Percentiles rank a stretch among this genome's conserved stretches.
phyloP scores from a whole-genome alignment of 2,329 filamentous ascomycete genomes.

The Ceratocystis lukuohia region DNA sequence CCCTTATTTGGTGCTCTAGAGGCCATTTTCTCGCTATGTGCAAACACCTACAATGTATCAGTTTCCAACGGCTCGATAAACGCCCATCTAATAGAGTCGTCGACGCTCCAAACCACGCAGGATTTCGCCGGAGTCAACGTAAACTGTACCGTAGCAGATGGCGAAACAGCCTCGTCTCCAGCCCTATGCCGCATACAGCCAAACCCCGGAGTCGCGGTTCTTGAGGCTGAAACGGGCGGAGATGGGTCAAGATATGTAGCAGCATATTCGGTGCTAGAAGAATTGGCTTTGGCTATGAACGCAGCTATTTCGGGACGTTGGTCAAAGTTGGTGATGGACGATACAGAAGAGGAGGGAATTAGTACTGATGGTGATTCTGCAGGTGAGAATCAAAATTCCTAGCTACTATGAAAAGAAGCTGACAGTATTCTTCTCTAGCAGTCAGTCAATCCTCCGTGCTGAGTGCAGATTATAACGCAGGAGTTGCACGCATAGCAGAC shows the following conservation, averaged over 20 bases:
- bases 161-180: not conserved
- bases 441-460: not conserved
- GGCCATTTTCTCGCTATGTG: slow-evolving; percentile 25
- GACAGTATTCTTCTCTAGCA: not conserved
- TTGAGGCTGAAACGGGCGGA: not conserved
- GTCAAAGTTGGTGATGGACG: not conserved
- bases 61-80: slow-evolving; percentile 5
- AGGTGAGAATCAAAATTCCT: not conserved
- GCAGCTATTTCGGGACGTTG: slow-evolving; percentile 15
- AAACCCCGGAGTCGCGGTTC: not conserved
- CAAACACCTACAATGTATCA: slow-evolving; percentile 22
- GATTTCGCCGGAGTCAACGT: slow-evolving; percentile 11
- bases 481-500: not conserved
- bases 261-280: slow-evolving; percentile 13
- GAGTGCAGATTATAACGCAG: not conserved
- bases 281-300: slow-evolving; percentile 18
- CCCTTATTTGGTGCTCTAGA: slow-evolving; percentile 23
- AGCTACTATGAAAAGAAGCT: not conserved
- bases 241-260: slow-evolving; percentile 4
- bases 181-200: slow-evolving; percentile 12
- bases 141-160: slow-evolving; percentile 11
- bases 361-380: slow-evolving; percentile 11
- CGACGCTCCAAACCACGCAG: not conserved
- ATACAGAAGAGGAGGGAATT: slow-evolving; percentile 8
- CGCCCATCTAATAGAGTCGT: not conserved